These are phyloP conservation scores for Candolleomyces efflorescens DNA, from an alignment of 768 basidiomycete genomes.

Conservation along the genomic window DNA sequence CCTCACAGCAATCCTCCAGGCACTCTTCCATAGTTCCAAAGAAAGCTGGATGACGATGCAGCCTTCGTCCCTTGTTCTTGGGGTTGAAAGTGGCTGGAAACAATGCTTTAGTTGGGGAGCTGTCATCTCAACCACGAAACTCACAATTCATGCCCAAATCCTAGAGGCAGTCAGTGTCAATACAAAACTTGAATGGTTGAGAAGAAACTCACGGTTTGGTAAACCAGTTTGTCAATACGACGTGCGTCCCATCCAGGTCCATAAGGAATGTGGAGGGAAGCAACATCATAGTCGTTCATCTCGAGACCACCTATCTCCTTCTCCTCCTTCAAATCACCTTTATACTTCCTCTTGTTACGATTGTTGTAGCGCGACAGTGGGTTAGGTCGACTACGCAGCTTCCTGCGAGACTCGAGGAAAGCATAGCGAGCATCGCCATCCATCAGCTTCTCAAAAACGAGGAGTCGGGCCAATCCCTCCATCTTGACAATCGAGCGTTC, in stretches of 20 bases:
- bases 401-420: conserved; percentile 46
- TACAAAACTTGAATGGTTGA: neutral
- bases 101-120: neutral
- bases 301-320: conserved; percentile 39
- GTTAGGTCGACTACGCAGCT: conserved; percentile 46
- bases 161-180: conserved; percentile 16
- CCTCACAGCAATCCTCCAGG: conserved; percentile 61
- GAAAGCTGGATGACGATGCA: conserved; percentile 63
- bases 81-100: conserved; percentile 54
- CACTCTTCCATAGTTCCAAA: conserved; percentile 56
- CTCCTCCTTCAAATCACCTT: conserved; percentile 52
- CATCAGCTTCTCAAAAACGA: conserved; percentile 57
- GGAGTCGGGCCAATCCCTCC: conserved; percentile 56
- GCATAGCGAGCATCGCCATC: conserved; percentile 37
- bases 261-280: conserved; percentile 54
- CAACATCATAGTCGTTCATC: conserved; percentile 55
- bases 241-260: conserved; percentile 56
- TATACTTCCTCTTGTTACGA: conserved; percentile 36
- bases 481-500: conserved; percentile 55
- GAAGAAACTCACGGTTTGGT: conserved; percentile 43
- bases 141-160: conserved; percentile 57
- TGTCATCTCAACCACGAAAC: conserved; percentile 6
- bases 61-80: conserved; percentile 53
- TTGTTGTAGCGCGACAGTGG: conserved; percentile 22
- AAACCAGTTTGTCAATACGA: conserved; percentile 52